Percentiles rank a stretch among this genome's conserved stretches.
Conservation (phyloP, 2,329 filamentous ascomycete species). For the Colletotrichum sp. region DNA sequence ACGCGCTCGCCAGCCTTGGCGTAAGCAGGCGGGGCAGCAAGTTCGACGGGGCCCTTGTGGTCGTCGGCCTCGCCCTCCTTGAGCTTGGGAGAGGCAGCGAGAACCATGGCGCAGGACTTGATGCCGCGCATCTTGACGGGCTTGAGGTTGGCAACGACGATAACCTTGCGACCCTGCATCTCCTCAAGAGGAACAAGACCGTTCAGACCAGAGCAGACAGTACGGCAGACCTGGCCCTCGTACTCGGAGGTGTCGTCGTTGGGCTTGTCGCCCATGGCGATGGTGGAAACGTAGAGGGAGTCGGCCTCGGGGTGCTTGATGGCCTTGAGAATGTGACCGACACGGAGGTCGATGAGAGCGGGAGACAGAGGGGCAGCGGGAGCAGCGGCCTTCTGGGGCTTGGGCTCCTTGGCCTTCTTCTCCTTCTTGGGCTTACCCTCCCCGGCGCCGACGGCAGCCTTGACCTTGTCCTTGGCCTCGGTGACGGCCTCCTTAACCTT, state of each 20-base stretch:
- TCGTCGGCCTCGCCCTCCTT: conserved; percentile 83
- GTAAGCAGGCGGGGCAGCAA: conserved; percentile 81
- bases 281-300: conserved; percentile 92
- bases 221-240: conserved; percentile 90
- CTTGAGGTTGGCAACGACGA: conserved; percentile 97
- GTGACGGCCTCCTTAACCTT: conserved; percentile 50
- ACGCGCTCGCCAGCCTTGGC: conserved; percentile 85
- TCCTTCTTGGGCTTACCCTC: conserved; percentile 71
- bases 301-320: conserved; percentile 96
- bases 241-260: conserved; percentile 91
- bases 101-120: conserved; percentile 83
- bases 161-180: conserved; percentile 95
- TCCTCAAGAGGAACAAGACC: conserved; percentile 90
- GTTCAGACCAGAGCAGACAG: conserved; percentile 96
- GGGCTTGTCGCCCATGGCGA: conserved; percentile 87
- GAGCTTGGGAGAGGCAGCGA: conserved; percentile 86
- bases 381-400: conserved; percentile 70
- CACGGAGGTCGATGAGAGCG: conserved; percentile 88
- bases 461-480: conserved; percentile 53
- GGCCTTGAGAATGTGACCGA: conserved; percentile 96
- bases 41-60: conserved; percentile 89
- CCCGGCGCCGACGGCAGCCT: conserved; percentile 39
- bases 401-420: conserved; percentile 88
- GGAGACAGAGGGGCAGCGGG: conserved; percentile 80
- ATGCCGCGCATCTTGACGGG: conserved; percentile 97